Evolutionary conservation across 306 rosid genomes (phyloP).

Genomic region (Vigna trinervia): DNA sequence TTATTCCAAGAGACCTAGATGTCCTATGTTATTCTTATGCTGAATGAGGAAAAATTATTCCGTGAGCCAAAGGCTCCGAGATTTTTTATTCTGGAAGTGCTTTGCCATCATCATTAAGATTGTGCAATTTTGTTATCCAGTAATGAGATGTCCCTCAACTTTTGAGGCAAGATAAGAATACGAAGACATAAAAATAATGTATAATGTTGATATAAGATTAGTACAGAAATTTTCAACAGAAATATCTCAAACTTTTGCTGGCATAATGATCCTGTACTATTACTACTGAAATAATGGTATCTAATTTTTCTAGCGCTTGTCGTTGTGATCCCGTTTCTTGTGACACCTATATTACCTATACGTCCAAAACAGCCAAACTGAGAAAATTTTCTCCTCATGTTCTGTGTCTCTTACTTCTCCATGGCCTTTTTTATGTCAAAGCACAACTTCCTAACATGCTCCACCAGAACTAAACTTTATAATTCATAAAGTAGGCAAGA

Average conservation of each 20-base stretch:
- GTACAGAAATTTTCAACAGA: not conserved
- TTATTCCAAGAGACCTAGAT: not conserved
- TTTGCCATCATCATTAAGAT: not conserved
- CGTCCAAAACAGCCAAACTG: not conserved
- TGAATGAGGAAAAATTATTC: conserved; percentile 3
- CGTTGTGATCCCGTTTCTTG: not conserved
- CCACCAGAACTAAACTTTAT: not conserved
- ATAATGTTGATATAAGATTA: not conserved
- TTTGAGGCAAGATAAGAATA: conserved; percentile 4
- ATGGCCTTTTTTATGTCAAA: not conserved
- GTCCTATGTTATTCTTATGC: not conserved
- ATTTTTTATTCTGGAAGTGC: not conserved
- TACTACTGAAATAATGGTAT: not conserved
- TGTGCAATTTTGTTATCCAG: not conserved
- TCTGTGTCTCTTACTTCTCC: not conserved
- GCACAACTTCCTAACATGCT: not conserved
- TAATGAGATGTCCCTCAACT: not conserved
- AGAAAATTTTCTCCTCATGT: not conserved
- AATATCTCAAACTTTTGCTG: not conserved
- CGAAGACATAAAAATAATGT: not conserved
- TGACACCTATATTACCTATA: not conserved
- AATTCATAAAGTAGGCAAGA: not conserved
- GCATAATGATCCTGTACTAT: not conserved
- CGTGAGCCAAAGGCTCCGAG: not conserved
- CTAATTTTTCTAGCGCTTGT: not conserved